phyloP scores from a whole-genome alignment of 2,329 filamentous ascomycete genomes.

The Rhynchosporium secalis region DNA sequence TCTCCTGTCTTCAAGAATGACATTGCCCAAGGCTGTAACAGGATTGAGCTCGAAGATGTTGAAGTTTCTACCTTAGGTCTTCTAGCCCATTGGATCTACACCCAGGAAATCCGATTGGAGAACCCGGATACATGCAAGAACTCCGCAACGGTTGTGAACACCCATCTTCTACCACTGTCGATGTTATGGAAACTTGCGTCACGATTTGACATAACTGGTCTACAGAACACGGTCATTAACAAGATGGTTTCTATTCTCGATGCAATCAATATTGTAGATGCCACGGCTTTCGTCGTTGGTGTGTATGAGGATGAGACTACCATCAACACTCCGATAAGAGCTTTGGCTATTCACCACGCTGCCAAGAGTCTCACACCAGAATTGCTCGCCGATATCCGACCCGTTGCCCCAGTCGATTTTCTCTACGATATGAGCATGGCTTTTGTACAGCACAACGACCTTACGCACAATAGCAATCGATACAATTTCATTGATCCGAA shows the following conservation, averaged over 20 bases:
- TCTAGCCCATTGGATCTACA: conserved; percentile 22
- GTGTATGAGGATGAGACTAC: neutral
- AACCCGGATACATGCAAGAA: neutral
- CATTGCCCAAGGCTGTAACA: conserved; percentile 4
- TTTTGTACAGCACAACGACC: neutral
- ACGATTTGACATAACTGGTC: conserved; percentile 10
- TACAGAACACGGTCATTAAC: conserved; percentile 14
- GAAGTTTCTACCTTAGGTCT: conserved; percentile 13
- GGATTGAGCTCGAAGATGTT: conserved; percentile 15
- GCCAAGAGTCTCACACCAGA: neutral
- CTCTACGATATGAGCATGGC: neutral
- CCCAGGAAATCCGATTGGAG: neutral
- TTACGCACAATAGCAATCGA: neutral
- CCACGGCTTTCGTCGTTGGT: neutral
- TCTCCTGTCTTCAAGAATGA: conserved; percentile 17
- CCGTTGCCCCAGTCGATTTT: neutral
- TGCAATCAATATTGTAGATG: neutral
- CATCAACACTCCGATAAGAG: neutral
- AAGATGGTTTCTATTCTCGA: neutral
- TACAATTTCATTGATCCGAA: neutral
- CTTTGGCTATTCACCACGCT: neutral
- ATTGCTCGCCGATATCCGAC: neutral
- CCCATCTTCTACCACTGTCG: neutral
- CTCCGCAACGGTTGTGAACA: neutral
- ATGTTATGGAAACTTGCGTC: conserved; percentile 21